phyloP scores from a whole-genome alignment of 352 stramenopile species.

The Phytophthora cactorum region DNA sequence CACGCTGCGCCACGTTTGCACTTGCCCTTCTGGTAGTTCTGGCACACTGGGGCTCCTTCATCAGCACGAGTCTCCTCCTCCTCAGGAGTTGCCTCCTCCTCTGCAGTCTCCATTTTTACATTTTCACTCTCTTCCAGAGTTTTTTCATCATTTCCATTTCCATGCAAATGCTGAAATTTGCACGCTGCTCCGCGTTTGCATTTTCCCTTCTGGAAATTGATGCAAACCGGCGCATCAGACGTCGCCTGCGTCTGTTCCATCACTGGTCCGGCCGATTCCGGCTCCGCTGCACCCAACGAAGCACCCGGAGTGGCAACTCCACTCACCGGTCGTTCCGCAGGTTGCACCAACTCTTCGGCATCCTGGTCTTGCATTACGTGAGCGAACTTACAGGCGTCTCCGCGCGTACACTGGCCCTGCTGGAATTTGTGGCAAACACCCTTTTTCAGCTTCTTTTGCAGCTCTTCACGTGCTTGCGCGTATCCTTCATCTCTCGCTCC shows the following conservation, averaged over 20 bases:
- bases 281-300: conserved; percentile 25
- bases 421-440: conserved; percentile 81
- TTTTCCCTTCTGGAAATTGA: conserved; percentile 79
- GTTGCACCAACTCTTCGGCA: conserved; percentile 52
- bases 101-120: conserved; percentile 13
- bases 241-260: conserved; percentile 32
- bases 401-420: conserved; percentile 59
- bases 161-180: conserved; percentile 64
- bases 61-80: conserved; percentile 52
- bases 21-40: conserved; percentile 74
- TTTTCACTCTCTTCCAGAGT: conserved; percentile 9
- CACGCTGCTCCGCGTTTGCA: conserved; percentile 67
- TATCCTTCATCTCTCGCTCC: conserved; percentile 70
- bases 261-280: neutral
- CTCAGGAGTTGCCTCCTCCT: conserved; percentile 13
- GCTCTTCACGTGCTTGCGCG: conserved; percentile 68
- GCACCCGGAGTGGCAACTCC: conserved; percentile 31
- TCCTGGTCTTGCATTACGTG: conserved; percentile 69
- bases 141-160: conserved; percentile 6
- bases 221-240: conserved; percentile 67
- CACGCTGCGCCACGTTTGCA: conserved; percentile 69
- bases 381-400: conserved; percentile 76
- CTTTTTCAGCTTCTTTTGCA: conserved; percentile 83
- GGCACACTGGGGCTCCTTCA: conserved; percentile 55
- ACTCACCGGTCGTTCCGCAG: conserved; percentile 38